Percentiles rank a stretch among this genome's conserved stretches.
These are phyloP conservation scores for Candida endomychidarum DNA, from an alignment of 805 yeast genomes.

Conservation along the genomic window DNA sequence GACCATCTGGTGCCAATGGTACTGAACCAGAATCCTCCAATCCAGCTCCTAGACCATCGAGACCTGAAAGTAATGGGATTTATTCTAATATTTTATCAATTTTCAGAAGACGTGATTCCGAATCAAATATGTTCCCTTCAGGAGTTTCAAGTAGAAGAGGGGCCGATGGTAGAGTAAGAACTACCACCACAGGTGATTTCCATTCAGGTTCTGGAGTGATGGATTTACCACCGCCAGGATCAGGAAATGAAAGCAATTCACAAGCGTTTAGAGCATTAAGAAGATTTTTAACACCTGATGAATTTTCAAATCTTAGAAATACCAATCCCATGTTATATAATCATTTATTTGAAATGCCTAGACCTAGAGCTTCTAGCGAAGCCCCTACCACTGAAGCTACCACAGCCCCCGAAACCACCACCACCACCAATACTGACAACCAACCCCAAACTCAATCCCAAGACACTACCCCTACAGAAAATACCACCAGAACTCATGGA, in stretches of 20 bases:
- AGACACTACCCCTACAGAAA: constrained; percentile 6
- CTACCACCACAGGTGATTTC: constrained; percentile 3
- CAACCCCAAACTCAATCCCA: too few relatives aligned
- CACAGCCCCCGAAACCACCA: neutral
- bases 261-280: neutral
- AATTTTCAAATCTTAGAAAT: constrained; percentile 4
- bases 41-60: neutral
- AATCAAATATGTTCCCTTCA: constrained; percentile 35
- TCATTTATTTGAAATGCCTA: constrained; percentile 3
- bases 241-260: constrained; percentile 1
- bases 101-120: constrained; percentile 18
- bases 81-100: constrained; percentile 23
- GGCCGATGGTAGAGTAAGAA: constrained; percentile 38
- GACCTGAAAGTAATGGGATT: constrained; percentile 1
- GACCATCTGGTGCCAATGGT: neutral
- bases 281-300: constrained; percentile 1
- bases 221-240: constrained; percentile 7
- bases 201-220: constrained; percentile 4
- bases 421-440: constrained; percentile 11
- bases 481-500: constrained; percentile 34
- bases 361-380: neutral
- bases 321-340: constrained; percentile 3
- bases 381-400: neutral
- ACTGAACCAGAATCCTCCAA: neutral
- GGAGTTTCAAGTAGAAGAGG: constrained; percentile 53